Conservation (phyloP, 371 early-diverging fungal genomes). For the Lichtheimia ornata region DNA sequence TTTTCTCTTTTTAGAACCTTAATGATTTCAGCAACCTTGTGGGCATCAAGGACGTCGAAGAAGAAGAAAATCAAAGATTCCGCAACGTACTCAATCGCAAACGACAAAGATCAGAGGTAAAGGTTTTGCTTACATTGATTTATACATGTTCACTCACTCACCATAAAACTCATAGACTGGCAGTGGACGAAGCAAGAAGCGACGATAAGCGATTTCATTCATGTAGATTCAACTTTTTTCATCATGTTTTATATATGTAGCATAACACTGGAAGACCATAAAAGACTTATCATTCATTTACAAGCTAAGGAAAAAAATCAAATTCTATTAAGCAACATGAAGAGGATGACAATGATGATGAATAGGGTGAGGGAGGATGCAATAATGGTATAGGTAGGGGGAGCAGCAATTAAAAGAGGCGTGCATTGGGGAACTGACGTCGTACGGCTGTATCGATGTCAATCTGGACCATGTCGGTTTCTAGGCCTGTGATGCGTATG, state of each 20-base stretch:
- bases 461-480: constrained; percentile 24
- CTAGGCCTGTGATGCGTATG: constrained; percentile 12
- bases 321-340: too few relatives aligned
- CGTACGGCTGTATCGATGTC: constrained; percentile 18
- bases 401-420: too few relatives aligned
- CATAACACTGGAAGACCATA: not conserved
- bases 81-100: constrained; percentile 56
- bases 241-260: too few relatives aligned
- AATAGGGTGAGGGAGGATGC: too few relatives aligned
- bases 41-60: constrained; percentile 57
- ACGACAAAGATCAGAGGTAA: constrained; percentile 24
- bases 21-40: constrained; percentile 74
- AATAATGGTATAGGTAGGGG: too few relatives aligned
- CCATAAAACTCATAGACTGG: not conserved
- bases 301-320: too few relatives aligned
- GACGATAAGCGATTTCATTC: not conserved
- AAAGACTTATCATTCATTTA: too few relatives aligned
- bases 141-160: not conserved
- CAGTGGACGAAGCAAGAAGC: constrained; percentile 8
- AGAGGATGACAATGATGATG: too few relatives aligned
- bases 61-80: constrained; percentile 52
- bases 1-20: constrained; percentile 49
- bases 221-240: too few relatives aligned
- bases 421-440: constrained; percentile 20
- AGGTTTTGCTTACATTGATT: not conserved